Percentiles rank a stretch among this genome's conserved stretches.
phyloP scores from a whole-genome alignment of 768 basidiomycete species.

The Amanita pallidorosea region DNA sequence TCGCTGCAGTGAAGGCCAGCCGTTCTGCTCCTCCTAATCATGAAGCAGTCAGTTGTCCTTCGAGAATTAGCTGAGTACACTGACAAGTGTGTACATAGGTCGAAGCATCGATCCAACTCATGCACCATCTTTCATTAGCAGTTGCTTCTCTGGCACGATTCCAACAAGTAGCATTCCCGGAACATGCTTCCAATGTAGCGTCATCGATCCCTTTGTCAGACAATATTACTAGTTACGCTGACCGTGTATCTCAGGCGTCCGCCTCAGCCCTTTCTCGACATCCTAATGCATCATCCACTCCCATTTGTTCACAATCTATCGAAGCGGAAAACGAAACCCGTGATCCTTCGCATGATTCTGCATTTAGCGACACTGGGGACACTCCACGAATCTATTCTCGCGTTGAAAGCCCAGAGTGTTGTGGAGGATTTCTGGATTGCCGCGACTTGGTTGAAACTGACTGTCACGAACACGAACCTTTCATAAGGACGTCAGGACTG shows the following conservation, averaged over 20 bases:
- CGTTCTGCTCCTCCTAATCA: constrained; percentile 10
- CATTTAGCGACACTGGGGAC: not conserved
- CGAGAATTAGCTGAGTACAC: not conserved
- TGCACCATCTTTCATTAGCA: constrained; percentile 35
- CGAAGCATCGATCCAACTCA: constrained; percentile 40
- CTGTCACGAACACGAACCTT: constrained; percentile 7
- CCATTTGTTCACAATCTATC: not conserved
- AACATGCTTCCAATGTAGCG: constrained; percentile 19
- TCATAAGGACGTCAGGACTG: constrained; percentile 16
- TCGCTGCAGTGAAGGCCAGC: constrained; percentile 31
- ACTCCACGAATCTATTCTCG: constrained; percentile 10
- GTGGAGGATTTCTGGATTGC: constrained; percentile 42
- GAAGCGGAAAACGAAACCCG: not conserved
- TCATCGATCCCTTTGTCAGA: constrained; percentile 14
- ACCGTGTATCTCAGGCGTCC: constrained; percentile 1
- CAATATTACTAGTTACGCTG: not conserved
- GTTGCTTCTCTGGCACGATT: constrained; percentile 43
- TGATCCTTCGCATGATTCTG: not conserved
- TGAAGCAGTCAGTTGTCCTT: constrained; percentile 20
- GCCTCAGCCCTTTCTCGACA: not conserved
- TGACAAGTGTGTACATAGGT: constrained; percentile 22
- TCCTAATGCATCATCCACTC: too few species aligned
- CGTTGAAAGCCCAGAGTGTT: constrained; percentile 30
- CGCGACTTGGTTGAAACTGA: constrained; percentile 23
- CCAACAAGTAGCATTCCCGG: constrained; percentile 33